Evolutionary conservation across 805 yeast species (phyloP).

Genomic region (Martiniozyma abietophila): DNA sequence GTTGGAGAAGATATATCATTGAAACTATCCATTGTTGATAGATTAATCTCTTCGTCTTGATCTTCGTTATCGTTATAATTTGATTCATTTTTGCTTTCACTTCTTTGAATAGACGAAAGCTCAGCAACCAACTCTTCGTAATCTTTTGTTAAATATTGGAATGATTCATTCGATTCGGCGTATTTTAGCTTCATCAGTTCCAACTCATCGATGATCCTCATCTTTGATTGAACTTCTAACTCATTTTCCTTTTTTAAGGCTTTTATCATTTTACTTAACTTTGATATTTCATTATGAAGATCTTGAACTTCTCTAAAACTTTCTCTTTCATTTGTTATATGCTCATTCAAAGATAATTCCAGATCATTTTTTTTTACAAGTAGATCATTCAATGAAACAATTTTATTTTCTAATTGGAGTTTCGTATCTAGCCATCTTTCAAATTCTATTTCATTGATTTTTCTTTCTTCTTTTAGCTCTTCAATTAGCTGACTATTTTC

Average conservation of each 20-base stretch:
- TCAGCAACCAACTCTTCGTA: constrained; percentile 23
- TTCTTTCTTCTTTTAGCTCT: constrained; percentile 24
- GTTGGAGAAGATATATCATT: neutral
- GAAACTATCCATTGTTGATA: neutral
- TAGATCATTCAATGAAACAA: constrained; percentile 16
- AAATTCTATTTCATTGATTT: constrained; percentile 24
- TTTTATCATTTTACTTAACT: constrained; percentile 22
- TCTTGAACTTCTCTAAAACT: constrained; percentile 5
- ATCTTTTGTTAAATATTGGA: constrained; percentile 21
- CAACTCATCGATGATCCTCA: constrained; percentile 44
- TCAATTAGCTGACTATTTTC: constrained; percentile 18
- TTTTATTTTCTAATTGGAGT: constrained; percentile 20
- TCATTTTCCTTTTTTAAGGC: constrained; percentile 42
- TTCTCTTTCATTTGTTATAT: neutral
- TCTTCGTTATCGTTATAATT: constrained; percentile 3
- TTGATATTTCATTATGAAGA: constrained; percentile 17
- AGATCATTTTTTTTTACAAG: constrained; percentile 5
- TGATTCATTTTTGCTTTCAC: constrained; percentile 3
- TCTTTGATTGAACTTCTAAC: constrained; percentile 42
- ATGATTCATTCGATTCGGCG: constrained; percentile 20
- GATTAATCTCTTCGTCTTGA: neutral
- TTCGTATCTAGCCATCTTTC: constrained; percentile 22
- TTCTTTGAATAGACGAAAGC: constrained; percentile 6
- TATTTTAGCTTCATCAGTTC: constrained; percentile 36
- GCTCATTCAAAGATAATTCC: too few species aligned